Base-by-base conservation (phyloP, 805 yeast genomes). In the Martiniozyma abietophila region DNA sequence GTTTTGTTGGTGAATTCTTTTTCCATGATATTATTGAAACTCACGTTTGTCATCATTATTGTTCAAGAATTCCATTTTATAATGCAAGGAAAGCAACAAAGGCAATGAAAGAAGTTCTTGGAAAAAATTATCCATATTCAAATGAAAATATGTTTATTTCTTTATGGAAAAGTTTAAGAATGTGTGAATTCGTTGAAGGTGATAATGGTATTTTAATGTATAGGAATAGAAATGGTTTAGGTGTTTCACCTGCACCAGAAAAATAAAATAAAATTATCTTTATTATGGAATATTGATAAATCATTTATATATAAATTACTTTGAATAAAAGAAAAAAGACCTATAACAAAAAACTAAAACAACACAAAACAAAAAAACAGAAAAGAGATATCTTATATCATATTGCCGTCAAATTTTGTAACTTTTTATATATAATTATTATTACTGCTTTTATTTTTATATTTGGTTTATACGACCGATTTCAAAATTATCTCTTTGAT, bases 121-220 rank as follows among this genome's bases (percentile, higher is more conserved):
- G 75, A 39, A 57, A 60, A 23, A 71, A 68, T 49, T 71, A 71
- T 49, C 54, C 64, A 42, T 58, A 68, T 47, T 49, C 58, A 22
- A 73, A 63, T 44, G 75, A 71, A 48, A 69, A 62, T 54, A 73
- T 74, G 79, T 73, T 75, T 73, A 43, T 49, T 18, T 56, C 71
- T 18, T 56, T 74, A 42, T 74, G 80, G 80, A 67, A 69, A 42
- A 60, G 65, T 43, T 59, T 68, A 33, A 71, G 88, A 58, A 43
- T 66, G 40, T 80, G 88, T 58, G 83, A 77, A 58, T 80, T 69
- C 45, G 82, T 80, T 36, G 84, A 76, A 41, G 83, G 80, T 47
- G 69, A 70, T 31, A 62, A 67, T 29, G 84, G 84, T 41, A 74
- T 80, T 43, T 56, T 62, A 57, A 75, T 75, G 82, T 75, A 61